Percentiles rank a stretch among this genome's conserved stretches.
Evolutionary conservation across 2,329 filamentous ascomycete genomes (phyloP).

Genomic region (Myriosclerotinia scirpicola): DNA sequence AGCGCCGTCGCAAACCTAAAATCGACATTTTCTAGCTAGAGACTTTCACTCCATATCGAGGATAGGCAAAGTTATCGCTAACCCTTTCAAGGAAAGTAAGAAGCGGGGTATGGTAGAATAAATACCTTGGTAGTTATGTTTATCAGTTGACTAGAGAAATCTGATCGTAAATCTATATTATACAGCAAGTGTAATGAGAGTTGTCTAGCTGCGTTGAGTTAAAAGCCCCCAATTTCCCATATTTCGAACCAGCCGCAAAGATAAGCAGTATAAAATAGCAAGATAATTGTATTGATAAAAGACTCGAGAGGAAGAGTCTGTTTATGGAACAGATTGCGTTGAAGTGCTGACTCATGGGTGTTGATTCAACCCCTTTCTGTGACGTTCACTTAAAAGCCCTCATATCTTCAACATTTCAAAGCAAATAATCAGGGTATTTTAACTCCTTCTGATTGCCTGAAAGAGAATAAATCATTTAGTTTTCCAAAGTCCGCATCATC

Average conservation of each 20-base stretch:
- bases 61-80: background rate
- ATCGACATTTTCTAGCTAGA: slow-evolving; percentile 1
- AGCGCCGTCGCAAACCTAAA: background rate
- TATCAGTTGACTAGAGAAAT: background rate
- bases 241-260: background rate
- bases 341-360: background rate
- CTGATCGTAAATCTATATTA: background rate
- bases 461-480: slow-evolving; percentile 35
- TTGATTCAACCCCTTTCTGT: background rate
- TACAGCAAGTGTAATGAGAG: background rate
- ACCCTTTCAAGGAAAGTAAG: background rate
- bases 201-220: background rate
- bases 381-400: background rate
- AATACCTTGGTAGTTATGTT: background rate
- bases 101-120: background rate
- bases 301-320: background rate
- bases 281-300: background rate
- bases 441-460: slow-evolving; percentile 19
- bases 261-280: background rate
- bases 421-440: background rate
- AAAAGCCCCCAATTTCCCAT: background rate
- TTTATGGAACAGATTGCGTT: background rate
- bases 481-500: slow-evolving; percentile 35
- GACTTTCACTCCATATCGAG: background rate
- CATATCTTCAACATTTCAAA: background rate